Base-by-base conservation (phyloP, 768 basidiomycete genomes). In the Cystofilobasidium ferigula region DNA sequence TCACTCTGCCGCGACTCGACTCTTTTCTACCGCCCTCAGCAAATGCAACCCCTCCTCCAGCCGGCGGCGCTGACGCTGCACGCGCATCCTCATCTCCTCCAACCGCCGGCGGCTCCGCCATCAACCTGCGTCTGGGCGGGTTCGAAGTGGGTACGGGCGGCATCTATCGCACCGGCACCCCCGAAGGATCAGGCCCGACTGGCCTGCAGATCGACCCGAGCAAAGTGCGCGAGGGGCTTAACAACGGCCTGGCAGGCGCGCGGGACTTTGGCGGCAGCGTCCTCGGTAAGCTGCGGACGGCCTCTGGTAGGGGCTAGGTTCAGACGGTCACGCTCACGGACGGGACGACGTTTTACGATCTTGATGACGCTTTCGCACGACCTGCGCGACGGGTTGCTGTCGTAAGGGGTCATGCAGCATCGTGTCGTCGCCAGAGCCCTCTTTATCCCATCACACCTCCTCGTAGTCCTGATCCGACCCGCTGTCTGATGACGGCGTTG, bases 141-240 rank as follows among this genome's bases (percentile, higher is more conserved):
- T 89, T 95, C 66, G 92, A 92, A 73, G 84, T 95, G 48, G 90
- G 86, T 69, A 81, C 95, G n/a, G 91, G 91, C n/a, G 91, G 92
- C 2, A 83, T 95, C 26, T 95, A 92, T 76, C 79, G 93, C 71
- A 84, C 85, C 18, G 82, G 83, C 28, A 80, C 89, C 28, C 87
- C 89, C 73, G 42, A 57, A 22, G 69, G 71, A 36, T 4, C 42
- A 64, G 63, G 72, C 63, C 68, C n/a, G n/a, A 76, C 58, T 69
- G 74, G 68, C 38, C 71, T 65, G 10, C 71, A 71, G 34, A 74
- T 73, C 8, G 73, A 69, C 10, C 84, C 89, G 14, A 92, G 93
- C 18, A 61, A 40, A 24, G 65, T 67, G 10, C 61, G 60, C 43
- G 65, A 67, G 35, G 65, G 65, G 6, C 32, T 67, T 30, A 53